phyloP scores from a whole-genome alignment of 148 eudicot genomes.

The Amaranthus cruentus region DNA sequence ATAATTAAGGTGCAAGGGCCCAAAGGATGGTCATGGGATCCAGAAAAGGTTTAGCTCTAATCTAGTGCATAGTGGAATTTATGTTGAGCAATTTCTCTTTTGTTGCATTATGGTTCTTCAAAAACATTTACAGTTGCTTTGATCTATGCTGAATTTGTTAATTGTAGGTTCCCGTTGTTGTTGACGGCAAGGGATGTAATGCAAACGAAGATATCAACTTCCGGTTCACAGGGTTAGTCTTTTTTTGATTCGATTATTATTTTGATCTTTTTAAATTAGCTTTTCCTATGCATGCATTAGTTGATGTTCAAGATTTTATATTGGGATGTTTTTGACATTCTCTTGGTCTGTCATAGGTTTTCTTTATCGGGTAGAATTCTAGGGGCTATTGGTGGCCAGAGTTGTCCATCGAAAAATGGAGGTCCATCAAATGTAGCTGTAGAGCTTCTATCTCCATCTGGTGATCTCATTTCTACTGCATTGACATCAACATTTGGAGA shows the following conservation, averaged over 20 bases:
- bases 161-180: conserved; percentile 64
- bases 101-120: conserved; percentile 6
- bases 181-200: conserved; percentile 90
- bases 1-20: conserved; percentile 88
- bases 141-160: conserved; percentile 19
- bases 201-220: conserved; percentile 95
- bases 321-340: neutral
- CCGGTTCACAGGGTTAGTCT: conserved; percentile 81
- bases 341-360: conserved; percentile 48
- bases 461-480: conserved; percentile 65
- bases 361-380: conserved; percentile 75
- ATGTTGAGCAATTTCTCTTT: conserved; percentile 11
- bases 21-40: conserved; percentile 94
- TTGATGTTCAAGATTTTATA: neutral
- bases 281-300: conserved; percentile 4
- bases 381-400: conserved; percentile 84
- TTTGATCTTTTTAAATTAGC: neutral
- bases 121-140: conserved; percentile 12
- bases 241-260: neutral
- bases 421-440: conserved; percentile 87
- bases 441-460: conserved; percentile 64
- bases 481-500: conserved; percentile 65
- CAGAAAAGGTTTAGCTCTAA: conserved; percentile 60
- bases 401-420: conserved; percentile 62
- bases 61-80: conserved; percentile 1